A percentile compares a stretch with the other conserved stretches of the same genome.
Conservation (phyloP, 495 filamentous ascomycete species). For the Peziza echinospora region DNA sequence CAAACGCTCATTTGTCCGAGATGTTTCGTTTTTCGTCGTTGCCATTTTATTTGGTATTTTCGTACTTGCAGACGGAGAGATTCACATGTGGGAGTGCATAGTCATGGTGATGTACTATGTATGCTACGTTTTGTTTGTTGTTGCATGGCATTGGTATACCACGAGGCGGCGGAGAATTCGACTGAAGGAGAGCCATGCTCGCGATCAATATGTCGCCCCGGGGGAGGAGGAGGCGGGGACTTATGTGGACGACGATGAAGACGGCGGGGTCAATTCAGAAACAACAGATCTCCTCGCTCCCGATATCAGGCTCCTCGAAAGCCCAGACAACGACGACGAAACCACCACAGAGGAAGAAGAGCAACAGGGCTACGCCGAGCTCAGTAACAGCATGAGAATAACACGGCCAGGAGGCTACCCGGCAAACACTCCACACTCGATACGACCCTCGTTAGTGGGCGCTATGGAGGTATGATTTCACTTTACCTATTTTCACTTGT, state of each 20-base stretch:
- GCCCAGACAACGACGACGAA: conserved; percentile 32
- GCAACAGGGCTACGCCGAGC: conserved; percentile 52
- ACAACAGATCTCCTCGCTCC: conserved; percentile 33
- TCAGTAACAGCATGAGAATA: conserved; percentile 83
- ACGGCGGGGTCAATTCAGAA: conserved; percentile 33
- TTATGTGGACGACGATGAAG: conserved; percentile 54
- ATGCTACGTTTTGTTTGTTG: conserved; percentile 76
- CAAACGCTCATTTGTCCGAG: conserved; percentile 68
- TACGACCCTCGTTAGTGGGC: conserved; percentile 80
- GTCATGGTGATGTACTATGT: conserved; percentile 81
- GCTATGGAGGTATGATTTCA: conserved; percentile 39
- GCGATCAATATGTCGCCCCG: conserved; percentile 48
- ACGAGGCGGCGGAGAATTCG: conserved; percentile 35
- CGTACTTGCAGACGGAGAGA: conserved; percentile 63
- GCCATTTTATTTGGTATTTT: conserved; percentile 74
- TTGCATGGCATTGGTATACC: conserved; percentile 79
- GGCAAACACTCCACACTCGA: conserved; percentile 42
- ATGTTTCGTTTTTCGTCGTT: conserved; percentile 81
- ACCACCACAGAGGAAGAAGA: conserved; percentile 54
- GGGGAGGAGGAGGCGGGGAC: conserved; percentile 44
- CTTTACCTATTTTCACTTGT: background rate
- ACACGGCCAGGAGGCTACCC: conserved; percentile 37
- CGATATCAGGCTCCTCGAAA: conserved; percentile 56
- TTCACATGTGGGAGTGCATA: conserved; percentile 72
- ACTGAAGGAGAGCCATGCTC: conserved; percentile 43